Evolutionary conservation across 1,284 basidiomycete genomes (phyloP), one percentile per base, ranked within the genome.

Genomic region (Tilletiaria anomala): DNA sequence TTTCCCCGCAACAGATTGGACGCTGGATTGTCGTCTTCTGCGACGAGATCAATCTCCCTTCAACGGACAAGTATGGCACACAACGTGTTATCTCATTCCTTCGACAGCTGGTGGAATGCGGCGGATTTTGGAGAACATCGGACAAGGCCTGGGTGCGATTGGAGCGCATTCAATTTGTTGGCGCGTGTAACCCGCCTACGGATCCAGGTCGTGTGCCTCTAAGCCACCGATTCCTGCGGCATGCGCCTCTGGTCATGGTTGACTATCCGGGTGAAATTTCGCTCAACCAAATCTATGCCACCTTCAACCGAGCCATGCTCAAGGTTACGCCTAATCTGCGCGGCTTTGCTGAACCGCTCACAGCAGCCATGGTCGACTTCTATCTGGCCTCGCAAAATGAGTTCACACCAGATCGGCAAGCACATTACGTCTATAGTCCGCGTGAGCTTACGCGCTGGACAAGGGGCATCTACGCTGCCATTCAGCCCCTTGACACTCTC

Each of bases 171-270:
- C 93, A 99, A 68, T 96, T 99, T 62, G 94, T 99, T 32, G 93
- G 93, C 23, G 93, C 93, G 35, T 99, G 93, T 71, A 99, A 99
- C 65, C 93, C 93, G 17, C 94, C 93, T 0, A 99, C 93, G n/a
- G 93, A 99, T 72, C 89, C 93, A 32, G 93, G 93, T 42, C 86
- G 93, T 69, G 89, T 97, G n/a, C 87, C 91, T 23, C 79, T 99
- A 44, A 89, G 78, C 48, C 88, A 93, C 67, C 79, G 93, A 50
- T 97, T 97, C 79, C 75, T 97, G 47, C 82, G 93, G 6, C 94
- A 99, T 69, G 89, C 91, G 0, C 93, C 93, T 0, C 74, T 99
- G n/a, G 78, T 99, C 64, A 96, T 97, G 91, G 93, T 99, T 43
- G 93, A 97, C 67, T 97, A 99, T 68, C 93, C 93, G 6, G 93